Base-by-base conservation (phyloP, 768 basidiomycete genomes). In the Phanerodontia chrysosporium region DNA sequence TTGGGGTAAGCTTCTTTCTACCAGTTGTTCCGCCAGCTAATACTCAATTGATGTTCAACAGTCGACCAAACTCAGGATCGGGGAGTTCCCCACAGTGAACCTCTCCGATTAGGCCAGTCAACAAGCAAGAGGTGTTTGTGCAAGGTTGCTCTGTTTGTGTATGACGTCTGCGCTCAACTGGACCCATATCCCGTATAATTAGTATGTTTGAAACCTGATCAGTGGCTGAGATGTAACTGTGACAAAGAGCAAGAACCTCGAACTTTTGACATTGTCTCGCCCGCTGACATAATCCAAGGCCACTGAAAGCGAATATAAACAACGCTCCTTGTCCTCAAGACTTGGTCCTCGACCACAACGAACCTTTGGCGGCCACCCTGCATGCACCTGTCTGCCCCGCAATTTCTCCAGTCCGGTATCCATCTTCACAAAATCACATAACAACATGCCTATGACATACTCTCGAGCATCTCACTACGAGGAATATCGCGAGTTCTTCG, bases 1-100 rank as follows among this genome's bases (percentile, higher is more conserved):
- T 73, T 62, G 81, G 81, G 49, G 80, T 82, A 62, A 69, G 81
- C 71, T 14, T 25, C 13, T 10, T 51, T 29, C n/a, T n/a, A 52
- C 18, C 1, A 22, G 28, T 22, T 29, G n/a, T n/a, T 46, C 18
- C 13, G 22, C 16, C 4, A 9, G 29, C 10, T 44, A 49, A n/a
- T 30, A 48, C 21, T 35, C 12, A 32, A 6, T 10, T n/a, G n/a
- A 36, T 29, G 16, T n/a, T 28, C 1, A 12, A 42, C 51, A 73
- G 72, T 56, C 70, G 9, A 73, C 70, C 22, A 73, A 73, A 51
- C 57, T 73, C 21, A 64, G 70, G 21, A 72, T 72, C 24, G 69
- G 72, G 2, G 72, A 73, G 62, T 71, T 73, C 65, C 72, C 70
- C 2, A 67, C 64, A 8, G 64, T 69, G 61, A 66, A 65, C 7